Conservation (phyloP, 1,139 yeast genomes). For the Ogataea hybrid region DNA sequence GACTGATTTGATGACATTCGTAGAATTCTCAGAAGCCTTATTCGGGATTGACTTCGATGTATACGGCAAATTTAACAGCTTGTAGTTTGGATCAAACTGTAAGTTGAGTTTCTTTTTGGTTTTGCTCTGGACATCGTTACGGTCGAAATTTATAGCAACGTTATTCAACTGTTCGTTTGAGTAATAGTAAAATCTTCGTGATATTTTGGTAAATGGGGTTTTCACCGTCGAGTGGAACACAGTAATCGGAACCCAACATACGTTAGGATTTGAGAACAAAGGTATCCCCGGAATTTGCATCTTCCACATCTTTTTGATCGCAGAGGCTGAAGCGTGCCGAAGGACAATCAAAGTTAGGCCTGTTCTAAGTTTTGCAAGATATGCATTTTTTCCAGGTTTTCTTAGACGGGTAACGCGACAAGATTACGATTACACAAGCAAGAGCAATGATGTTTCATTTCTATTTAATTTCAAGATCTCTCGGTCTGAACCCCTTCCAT, state of each 20-base stretch:
- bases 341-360: background rate
- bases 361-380: background rate
- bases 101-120: slow-evolving; percentile 5
- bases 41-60: slow-evolving; percentile 7
- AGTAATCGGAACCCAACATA: background rate
- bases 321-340: background rate
- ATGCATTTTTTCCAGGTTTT: slow-evolving; percentile 1
- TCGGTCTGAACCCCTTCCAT: slow-evolving; percentile 25
- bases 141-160: slow-evolving; percentile 15
- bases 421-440: background rate
- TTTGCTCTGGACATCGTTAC: background rate
- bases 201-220: background rate
- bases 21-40: background rate
- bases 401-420: slow-evolving; percentile 8
- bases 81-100: slow-evolving; percentile 28
- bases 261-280: background rate
- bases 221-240: background rate
- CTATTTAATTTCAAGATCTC: slow-evolving; percentile 1
- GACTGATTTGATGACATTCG: slow-evolving; percentile 20
- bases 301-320: slow-evolving; percentile 8
- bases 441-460: too few species aligned
- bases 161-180: slow-evolving; percentile 21
- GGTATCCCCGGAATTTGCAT: background rate
- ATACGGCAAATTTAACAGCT: slow-evolving; percentile 11
- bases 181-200: slow-evolving; percentile 19